Percentiles rank a stretch among this genome's conserved stretches.
Conservation (phyloP, 169 alveolate species). For the Eimeria acervulina region DNA sequence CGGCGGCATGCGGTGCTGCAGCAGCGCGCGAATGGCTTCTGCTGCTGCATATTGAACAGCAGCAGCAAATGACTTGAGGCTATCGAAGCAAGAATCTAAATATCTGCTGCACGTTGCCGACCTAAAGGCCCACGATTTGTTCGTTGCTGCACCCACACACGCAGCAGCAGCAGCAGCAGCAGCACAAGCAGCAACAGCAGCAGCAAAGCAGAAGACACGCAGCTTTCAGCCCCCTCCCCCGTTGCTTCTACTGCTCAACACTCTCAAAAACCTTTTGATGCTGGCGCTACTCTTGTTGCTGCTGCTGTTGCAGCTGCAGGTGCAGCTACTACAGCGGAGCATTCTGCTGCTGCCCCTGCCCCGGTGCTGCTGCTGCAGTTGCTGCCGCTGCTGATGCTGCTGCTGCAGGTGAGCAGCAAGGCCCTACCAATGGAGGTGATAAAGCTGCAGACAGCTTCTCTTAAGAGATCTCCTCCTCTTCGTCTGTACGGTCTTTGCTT, state of each 20-base stretch:
- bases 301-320: neutral
- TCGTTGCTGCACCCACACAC: conserved; percentile 6
- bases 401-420: neutral
- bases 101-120: conserved; percentile 84
- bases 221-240: neutral
- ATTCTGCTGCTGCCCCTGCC: neutral
- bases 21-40: conserved; percentile 85
- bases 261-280: neutral
- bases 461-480: conserved; percentile 28
- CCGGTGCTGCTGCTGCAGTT: conserved; percentile 27
- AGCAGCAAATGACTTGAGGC: conserved; percentile 79
- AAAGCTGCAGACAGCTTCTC: conserved; percentile 30
- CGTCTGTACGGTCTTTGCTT: conserved; percentile 28
- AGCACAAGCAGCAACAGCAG: no score
- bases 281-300: neutral
- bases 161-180: neutral
- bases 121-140: conserved; percentile 64
- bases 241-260: neutral
- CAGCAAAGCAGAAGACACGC: neutral
- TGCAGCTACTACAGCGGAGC: neutral
- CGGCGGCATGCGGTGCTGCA: conserved; percentile 33
- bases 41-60: conserved; percentile 85
- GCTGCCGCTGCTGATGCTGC: conserved; percentile 37
- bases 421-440: conserved; percentile 29
- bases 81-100: conserved; percentile 81